Percentiles rank a stretch among this genome's conserved stretches.
Conservation (phyloP, 2,329 filamentous ascomycete genomes). For the Colletotrichum tropicicola region DNA sequence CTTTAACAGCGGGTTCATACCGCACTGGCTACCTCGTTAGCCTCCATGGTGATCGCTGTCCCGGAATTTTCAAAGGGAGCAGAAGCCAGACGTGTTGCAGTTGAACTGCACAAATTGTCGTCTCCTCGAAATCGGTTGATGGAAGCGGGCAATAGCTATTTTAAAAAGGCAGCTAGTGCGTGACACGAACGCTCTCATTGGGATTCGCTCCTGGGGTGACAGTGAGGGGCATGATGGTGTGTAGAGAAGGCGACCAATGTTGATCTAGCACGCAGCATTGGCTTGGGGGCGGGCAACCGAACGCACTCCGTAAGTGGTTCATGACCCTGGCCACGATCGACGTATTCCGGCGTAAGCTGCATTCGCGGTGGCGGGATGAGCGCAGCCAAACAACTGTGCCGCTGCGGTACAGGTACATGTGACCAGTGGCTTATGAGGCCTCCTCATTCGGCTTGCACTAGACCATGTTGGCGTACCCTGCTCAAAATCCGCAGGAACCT, state of each 20-base stretch:
- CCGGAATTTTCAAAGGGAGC: neutral
- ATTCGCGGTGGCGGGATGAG: neutral
- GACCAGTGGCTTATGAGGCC: neutral
- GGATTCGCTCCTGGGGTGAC: too few species aligned
- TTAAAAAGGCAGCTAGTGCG: neutral
- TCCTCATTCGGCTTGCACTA: neutral
- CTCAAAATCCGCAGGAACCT: neutral
- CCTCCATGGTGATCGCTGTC: neutral
- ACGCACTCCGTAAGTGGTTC: neutral
- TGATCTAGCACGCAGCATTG: neutral
- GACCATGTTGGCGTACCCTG: neutral
- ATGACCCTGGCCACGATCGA: neutral
- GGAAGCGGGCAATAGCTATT: neutral
- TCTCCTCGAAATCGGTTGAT: neutral
- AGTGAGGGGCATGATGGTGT: neutral
- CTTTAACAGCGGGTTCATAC: too few species aligned
- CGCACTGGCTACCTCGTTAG: neutral
- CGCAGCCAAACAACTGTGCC: neutral
- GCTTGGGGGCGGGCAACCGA: neutral
- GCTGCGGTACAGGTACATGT: neutral
- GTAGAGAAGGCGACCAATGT: neutral
- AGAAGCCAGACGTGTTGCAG: neutral
- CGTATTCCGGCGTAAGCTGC: neutral
- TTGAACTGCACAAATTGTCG: neutral
- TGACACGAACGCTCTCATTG: neutral